Evolutionary conservation across 352 stramenopile genomes (phyloP), one percentile per base, ranked within the genome.

Genomic region (Pythium guiyangense): DNA sequence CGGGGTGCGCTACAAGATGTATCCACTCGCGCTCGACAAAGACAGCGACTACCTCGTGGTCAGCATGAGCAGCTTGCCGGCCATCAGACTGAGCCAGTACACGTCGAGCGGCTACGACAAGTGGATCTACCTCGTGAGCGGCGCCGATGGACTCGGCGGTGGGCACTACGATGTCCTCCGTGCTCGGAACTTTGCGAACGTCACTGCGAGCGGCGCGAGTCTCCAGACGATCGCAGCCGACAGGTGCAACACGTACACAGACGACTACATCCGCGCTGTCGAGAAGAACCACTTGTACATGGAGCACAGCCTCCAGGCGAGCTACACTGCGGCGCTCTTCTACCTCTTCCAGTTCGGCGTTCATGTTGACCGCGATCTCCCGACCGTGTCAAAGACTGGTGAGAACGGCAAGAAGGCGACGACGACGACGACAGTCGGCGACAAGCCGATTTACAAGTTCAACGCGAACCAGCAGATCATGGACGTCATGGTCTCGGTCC

Each of bases 281-380:
- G n/a, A n/a, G n/a, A n/a, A n/a, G n/a, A n/a, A n/a, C n/a, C n/a
- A n/a, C n/a, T n/a, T n/a, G n/a, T n/a, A n/a, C n/a, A n/a, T n/a
- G 26, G 1, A 57, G n/a, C n/a, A n/a, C n/a, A n/a, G n/a, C n/a
- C n/a, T n/a, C n/a, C n/a, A n/a, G n/a, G n/a, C n/a, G n/a, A n/a
- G n/a, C n/a, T n/a, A n/a, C n/a, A n/a, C n/a, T n/a, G n/a, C n/a
- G n/a, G n/a, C n/a, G n/a, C n/a, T 69, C 17, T 77, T 64, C 55
- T 76, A 65, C 27, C 40, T 77, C 14, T 76, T 73, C 53, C 64
- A 81, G 39, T 66, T 69, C 34, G 71, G 43, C 0, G 47, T 73
- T 43, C 10, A 20, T n/a, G 39, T 45, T 10, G 6, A 20, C 12
- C 39, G 39, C 39, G 39, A 45, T n/a, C n/a, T n/a, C n/a, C n/a